Evolutionary conservation across 805 yeast species (phyloP).

Genomic region (Schwanniomyces vanrijiae): DNA sequence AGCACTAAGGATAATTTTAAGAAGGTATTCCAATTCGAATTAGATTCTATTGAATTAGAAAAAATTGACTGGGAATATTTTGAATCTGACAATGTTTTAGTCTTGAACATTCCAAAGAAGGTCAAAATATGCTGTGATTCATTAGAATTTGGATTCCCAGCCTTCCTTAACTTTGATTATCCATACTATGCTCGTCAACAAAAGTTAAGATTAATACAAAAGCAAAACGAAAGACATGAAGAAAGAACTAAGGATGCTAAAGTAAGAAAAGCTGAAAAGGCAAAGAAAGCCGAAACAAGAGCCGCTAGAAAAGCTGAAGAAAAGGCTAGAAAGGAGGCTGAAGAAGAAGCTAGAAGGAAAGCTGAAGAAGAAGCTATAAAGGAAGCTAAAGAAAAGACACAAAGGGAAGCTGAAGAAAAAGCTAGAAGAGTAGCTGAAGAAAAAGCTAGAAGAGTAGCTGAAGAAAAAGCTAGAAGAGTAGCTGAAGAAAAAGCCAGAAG

Average conservation of each 20-base stretch:
- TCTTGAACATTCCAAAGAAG: constrained; percentile 36
- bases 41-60: constrained; percentile 24
- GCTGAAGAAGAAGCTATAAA: constrained; percentile 2
- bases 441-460: background rate
- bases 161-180: constrained; percentile 1
- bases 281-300: constrained; percentile 3
- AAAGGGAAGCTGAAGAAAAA: constrained; percentile 1
- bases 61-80: constrained; percentile 36
- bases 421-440: constrained; percentile 6
- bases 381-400: constrained; percentile 5
- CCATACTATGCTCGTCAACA: background rate
- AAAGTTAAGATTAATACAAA: constrained; percentile 1
- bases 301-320: constrained; percentile 1
- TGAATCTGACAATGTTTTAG: constrained; percentile 28
- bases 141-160: constrained; percentile 6
- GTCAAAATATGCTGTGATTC: constrained; percentile 4
- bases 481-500: constrained; percentile 3
- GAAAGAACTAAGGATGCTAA: background rate
- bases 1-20: constrained; percentile 30
- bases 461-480: constrained; percentile 4
- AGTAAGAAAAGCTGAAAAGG: constrained; percentile 2
- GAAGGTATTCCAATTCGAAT: constrained; percentile 29
- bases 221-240: constrained; percentile 3
- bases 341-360: constrained; percentile 4
- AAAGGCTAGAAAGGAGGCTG: constrained; percentile 2